Evolutionary conservation across 352 stramenopile species (phyloP), one percentile per base, ranked within the genome.

Genomic region (Pythium aquatile): DNA sequence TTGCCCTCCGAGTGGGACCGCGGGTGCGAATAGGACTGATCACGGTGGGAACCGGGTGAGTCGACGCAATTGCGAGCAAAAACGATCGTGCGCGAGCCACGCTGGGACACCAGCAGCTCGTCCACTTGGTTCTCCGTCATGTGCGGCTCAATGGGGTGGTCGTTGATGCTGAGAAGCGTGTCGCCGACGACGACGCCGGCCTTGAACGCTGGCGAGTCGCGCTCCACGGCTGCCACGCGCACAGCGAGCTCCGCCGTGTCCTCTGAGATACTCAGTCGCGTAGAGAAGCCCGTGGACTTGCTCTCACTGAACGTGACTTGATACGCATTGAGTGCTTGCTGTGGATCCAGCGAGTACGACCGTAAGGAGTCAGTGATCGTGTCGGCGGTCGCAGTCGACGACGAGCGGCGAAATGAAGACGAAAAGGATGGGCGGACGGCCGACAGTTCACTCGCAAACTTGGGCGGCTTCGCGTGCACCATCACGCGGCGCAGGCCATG

Each of bases 381-480:
- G 16, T 59, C 49, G 48, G n/a, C n/a, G 24, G 11, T 55, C 47
- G 35, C 52, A 26, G 55, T 44, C 1, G 53, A 61, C 28, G 66
- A 65, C 29, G 59, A 56, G 57, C 66, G 60, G 40, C 55, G 44
- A 51, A 11, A 51, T 30, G 44, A 47, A 14, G 33, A 44, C 13
- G 65, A 58, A 17, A 73, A 65, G 29, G 60, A 68, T 28, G 66
- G 40, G n/a, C 53, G 47, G 37, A 67, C 55, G 0, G 61, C 67
- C 6, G 77, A 58, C 20, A 73, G 47, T 13, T 90, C 76, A 37
- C 83, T 92, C n/a, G 74, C 65, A 58, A 90, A 90, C 11, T 77
- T 73, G 55, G 83, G 83, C 6, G 83, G 83, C 46, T 88, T 89
- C 28, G 79, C 71, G 66, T 88, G 78, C 39, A 92, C 72, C n/a